Evolutionary conservation across 2,329 filamentous ascomycete species (phyloP), one percentile per base, ranked within the genome.

Genomic region (Coniochaeta sp.): DNA sequence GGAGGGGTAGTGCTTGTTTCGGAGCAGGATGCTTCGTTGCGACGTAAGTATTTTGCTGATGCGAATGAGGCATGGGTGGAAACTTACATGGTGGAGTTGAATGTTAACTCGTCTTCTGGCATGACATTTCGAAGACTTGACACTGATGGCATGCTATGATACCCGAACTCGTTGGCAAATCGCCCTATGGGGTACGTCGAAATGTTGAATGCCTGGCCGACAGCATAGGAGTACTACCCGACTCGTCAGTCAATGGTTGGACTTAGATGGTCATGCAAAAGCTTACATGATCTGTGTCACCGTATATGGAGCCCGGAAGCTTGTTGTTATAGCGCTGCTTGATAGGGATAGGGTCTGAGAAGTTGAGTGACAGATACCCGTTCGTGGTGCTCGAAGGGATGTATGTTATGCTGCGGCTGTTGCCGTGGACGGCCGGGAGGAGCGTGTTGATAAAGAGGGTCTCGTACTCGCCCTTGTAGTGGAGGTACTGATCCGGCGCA

Each of bases 121-220:
- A 40, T 40, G 2, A 79, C 83, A 65, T 83, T 77, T 47, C 75
- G 74, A 84, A 84, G 87, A 2, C 77, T 80, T 61, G 85, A 79
- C 0, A 87, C 66, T 58, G 79, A 82, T 0, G 84, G 84, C 84
- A 87, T 85, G 59, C 79, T 82, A 65, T 85, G 83, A 67, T 80
- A 87, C 26, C 85, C 85, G 62, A 87, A 88, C 68, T 88, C 84
- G 63, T 86, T 85, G 2, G 81, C 80, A 65, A 87, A 87, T 9
- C 84, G 76, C 2, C 82, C 83, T 0, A 85, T 72, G 0, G 84
- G 83, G 62, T 86, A 86, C 0, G 71, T 74, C 1, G 73, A 75
- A n/a, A 75, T 72, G 67, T 87, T 77, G 69, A 86, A 86, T 0
- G 83, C 78, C 17, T 77, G 70, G 0, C 65, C 67, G 14, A 77